These are phyloP conservation scores for Agapanthus africanus DNA, from an alignment of 106 monocot genomes.

Conservation along the genomic window DNA sequence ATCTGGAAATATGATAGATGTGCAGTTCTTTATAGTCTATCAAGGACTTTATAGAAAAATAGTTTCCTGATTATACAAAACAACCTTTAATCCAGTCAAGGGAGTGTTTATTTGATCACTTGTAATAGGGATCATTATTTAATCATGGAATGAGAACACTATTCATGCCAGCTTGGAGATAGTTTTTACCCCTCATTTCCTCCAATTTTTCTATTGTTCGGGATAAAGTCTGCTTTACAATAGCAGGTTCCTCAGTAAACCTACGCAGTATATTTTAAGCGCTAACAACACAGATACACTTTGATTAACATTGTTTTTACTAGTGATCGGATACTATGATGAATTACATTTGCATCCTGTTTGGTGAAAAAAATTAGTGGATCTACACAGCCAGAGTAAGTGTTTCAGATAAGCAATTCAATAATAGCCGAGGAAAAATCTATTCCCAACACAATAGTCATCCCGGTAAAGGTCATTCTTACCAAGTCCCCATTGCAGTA, in stretches of 20 bases:
- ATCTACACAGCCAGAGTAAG: no score
- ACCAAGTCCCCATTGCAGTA: conserved; percentile 91
- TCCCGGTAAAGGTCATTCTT: conserved; percentile 38
- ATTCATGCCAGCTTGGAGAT: no score
- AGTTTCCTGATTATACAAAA: no score
- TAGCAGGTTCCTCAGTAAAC: not conserved
- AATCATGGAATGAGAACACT: no score
- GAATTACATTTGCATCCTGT: not conserved
- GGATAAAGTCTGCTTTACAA: not conserved
- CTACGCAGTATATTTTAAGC: not conserved
- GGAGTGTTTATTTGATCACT: no score
- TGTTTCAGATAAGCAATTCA: not conserved
- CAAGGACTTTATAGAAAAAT: not conserved
- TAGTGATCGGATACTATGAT: not conserved
- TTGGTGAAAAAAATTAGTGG: no score
- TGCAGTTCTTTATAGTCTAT: not conserved
- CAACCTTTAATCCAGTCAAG: no score
- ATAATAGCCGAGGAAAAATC: not conserved
- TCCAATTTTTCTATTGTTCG: no score
- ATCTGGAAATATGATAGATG: not conserved
- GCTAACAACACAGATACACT: not conserved
- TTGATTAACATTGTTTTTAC: not conserved
- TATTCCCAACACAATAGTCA: not conserved
- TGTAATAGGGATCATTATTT: no score
- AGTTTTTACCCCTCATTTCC: no score